Percentiles rank a stretch among this genome's conserved stretches.
phyloP scores from a whole-genome alignment of 805 yeast genomes.

The Danielia reshetovae region DNA sequence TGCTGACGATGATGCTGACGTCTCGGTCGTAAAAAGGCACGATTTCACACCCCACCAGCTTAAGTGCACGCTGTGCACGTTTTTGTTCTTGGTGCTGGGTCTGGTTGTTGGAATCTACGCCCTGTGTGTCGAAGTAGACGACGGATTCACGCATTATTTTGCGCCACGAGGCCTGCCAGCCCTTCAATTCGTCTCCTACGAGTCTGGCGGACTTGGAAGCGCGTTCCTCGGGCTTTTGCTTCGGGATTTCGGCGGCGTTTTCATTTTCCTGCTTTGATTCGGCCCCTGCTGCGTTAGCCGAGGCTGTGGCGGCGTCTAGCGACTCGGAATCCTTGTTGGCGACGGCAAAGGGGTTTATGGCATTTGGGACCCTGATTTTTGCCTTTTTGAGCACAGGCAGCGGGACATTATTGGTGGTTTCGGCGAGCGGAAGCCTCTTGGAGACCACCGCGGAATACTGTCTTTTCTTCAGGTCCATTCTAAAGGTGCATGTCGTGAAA shows the following conservation, averaged over 20 bases:
- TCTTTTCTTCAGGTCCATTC: conserved; percentile 5
- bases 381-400: conserved; percentile 33
- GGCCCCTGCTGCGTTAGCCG: neutral
- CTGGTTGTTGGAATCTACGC: conserved; percentile 34
- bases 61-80: conserved; percentile 42
- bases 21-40: conserved; percentile 48
- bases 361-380: conserved; percentile 12
- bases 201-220: conserved; percentile 22
- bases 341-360: neutral
- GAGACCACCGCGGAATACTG: conserved; percentile 3
- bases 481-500: conserved; percentile 2
- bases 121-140: conserved; percentile 58
- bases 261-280: neutral
- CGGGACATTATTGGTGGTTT: conserved; percentile 38
- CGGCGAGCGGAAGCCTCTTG: conserved; percentile 35
- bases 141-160: conserved; percentile 54
- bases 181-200: conserved; percentile 44
- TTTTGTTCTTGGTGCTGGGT: conserved; percentile 35
- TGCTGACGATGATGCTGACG: conserved; percentile 73
- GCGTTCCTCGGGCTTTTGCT: conserved; percentile 5
- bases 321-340: neutral
- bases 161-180: conserved; percentile 67
- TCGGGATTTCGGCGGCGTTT: conserved; percentile 3
- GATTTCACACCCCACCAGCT: conserved; percentile 46
- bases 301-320: no score